Base-by-base conservation (phyloP, 2,329 filamentous ascomycete species). In the Macrophomina phaseolina region DNA sequence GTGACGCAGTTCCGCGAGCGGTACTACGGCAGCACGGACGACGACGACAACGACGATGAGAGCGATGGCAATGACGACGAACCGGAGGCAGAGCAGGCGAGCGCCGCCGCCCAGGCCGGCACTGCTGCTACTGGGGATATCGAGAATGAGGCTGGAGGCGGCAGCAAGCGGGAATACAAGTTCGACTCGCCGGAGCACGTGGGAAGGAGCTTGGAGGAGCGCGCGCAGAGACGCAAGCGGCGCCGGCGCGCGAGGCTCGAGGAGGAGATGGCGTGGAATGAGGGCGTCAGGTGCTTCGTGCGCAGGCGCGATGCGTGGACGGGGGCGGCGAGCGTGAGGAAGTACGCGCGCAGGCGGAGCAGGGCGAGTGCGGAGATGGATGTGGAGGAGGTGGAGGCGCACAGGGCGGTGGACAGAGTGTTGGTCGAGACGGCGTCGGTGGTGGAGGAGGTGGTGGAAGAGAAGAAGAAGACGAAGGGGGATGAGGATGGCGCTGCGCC, bases 271-370 rank as follows among this genome's bases (percentile, higher is more conserved):
- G 67, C 68, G 7, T 96, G 91, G 89, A 98, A 97, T 73, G 83
- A 90, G 45, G 94, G 94, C 0, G 77, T 97, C 66, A 86, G 89
- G n/a, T 91, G 90, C 76, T 98, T 92, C 79, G 86, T 89, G 67
- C 87, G 89, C 36, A 84, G 92, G 67, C 86, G 94, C 58, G 89
- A 97, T 79, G 89, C 88, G 6, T 98, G 94, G 94, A 94, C 93
- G 0, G 90, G 91, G 38, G 94, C 93, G 38, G 70, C 73, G 23
- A 72, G 73, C 45, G 86, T 86, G 69, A 85, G 82, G 11, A 77
- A 75, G 63, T 73, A 75, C 52, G 70, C 56, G 36, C 36, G 65
- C 28, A 30, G 65, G 62, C 16, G 42, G 0, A 82, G 82, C 38
- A 83, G 85, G 11, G 86, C 69, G 83, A 85, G 76, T 81, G 82